phyloP scores from a whole-genome alignment of 2,329 filamentous ascomycete genomes.

The Hypoxylon sp. region DNA sequence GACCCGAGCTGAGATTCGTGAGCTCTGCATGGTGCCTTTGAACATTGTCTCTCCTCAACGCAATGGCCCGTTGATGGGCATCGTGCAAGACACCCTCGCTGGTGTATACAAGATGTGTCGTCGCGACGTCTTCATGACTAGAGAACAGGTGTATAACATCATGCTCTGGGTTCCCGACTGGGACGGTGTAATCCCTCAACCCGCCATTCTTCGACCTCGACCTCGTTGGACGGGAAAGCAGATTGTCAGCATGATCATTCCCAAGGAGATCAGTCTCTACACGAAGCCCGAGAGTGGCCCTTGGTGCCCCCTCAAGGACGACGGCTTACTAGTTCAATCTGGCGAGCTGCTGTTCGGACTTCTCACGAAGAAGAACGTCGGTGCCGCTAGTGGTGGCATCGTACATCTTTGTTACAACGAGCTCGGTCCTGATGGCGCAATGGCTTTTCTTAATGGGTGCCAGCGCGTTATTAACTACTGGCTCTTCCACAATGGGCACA shows the following conservation, averaged over 20 bases:
- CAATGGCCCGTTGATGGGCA: constrained; percentile 98
- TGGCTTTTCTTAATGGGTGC: constrained; percentile 94
- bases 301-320: constrained; percentile 71
- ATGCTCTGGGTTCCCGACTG: constrained; percentile 98
- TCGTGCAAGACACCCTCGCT: constrained; percentile 96
- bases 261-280: constrained; percentile 82
- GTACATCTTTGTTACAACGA: constrained; percentile 98
- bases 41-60: constrained; percentile 98
- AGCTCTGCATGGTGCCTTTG: constrained; percentile 95
- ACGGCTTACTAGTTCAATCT: constrained; percentile 81
- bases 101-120: constrained; percentile 97
- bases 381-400: constrained; percentile 88
- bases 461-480: constrained; percentile 97
- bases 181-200: constrained; percentile 92
- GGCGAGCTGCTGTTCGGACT: constrained; percentile 92
- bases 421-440: constrained; percentile 82
- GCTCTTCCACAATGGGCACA: constrained; percentile 95
- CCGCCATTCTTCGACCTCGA: constrained; percentile 91
- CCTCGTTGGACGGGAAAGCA: constrained; percentile 99
- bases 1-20: constrained; percentile 90
- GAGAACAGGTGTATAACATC: constrained; percentile 94
- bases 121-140: constrained; percentile 87
- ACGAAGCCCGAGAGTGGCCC: constrained; percentile 68
- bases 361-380: constrained; percentile 91
- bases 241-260: constrained; percentile 92